These are phyloP conservation scores for Colletotrichum brevisporum DNA, from an alignment of 2,329 filamentous ascomycete species.

Conservation along the genomic window DNA sequence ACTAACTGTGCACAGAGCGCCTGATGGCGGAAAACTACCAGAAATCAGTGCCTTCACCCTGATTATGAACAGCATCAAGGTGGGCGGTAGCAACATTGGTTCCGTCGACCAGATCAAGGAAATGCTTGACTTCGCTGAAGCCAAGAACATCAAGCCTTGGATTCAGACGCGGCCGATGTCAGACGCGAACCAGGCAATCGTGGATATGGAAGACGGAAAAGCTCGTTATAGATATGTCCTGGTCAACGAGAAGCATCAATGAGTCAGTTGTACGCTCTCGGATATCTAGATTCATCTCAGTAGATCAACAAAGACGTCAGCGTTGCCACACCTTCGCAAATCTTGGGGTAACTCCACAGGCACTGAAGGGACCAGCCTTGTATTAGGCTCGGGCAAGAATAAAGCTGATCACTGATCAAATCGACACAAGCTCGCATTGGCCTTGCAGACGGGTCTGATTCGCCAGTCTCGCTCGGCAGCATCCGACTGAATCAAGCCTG, in stretches of 20 bases:
- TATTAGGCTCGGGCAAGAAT: too few species aligned
- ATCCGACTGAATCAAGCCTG: background rate
- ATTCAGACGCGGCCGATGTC: slow-evolving; percentile 65
- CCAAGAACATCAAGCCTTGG: slow-evolving; percentile 67
- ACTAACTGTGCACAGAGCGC: slow-evolving; percentile 56
- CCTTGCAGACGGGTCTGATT: background rate
- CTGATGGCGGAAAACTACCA: slow-evolving; percentile 66
- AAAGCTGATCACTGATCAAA: too few species aligned
- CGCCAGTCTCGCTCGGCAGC: background rate
- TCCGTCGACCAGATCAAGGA: slow-evolving; percentile 62
- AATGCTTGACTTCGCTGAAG: slow-evolving; percentile 69
- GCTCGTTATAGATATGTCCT: slow-evolving; percentile 59
- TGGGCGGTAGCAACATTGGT: slow-evolving; percentile 61
- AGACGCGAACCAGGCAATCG: slow-evolving; percentile 64
- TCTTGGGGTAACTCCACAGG: background rate
- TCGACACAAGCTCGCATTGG: too few species aligned
- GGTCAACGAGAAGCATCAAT: slow-evolving; percentile 19
- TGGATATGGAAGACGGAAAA: slow-evolving; percentile 67
- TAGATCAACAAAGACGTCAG: background rate
- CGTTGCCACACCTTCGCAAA: background rate
- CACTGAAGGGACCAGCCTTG: too few species aligned
- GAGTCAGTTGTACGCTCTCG: background rate
- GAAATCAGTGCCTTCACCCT: slow-evolving; percentile 66
- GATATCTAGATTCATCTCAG: background rate
- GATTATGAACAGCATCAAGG: slow-evolving; percentile 67